Conservation (phyloP, 1,139 yeast species). For the Hyphopichia khmerensis region DNA sequence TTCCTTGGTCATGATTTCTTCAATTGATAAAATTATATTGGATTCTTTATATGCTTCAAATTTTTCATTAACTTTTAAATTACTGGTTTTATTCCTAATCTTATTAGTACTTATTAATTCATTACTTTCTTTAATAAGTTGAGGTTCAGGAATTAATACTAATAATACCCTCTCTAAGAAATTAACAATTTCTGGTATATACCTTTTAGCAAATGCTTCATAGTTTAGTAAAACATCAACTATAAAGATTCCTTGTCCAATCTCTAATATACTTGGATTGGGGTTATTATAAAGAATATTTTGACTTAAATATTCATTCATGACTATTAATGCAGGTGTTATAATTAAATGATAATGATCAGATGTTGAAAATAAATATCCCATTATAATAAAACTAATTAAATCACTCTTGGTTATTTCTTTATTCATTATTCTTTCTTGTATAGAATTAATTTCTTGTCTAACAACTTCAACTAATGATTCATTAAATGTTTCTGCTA, state of each 20-base stretch:
- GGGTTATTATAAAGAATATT: conserved; percentile 16
- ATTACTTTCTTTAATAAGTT: conserved; percentile 10
- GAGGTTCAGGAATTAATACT: conserved; percentile 45
- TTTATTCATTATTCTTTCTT: conserved; percentile 39
- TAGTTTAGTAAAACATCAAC: conserved; percentile 65
- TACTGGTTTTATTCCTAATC: conserved; percentile 3
- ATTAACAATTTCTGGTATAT: conserved; percentile 71
- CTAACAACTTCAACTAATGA: conserved; percentile 52
- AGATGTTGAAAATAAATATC: conserved; percentile 83
- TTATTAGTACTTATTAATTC: conserved; percentile 5
- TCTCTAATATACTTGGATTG: conserved; percentile 39
- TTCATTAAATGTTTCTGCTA: conserved; percentile 68
- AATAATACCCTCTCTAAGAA: conserved; percentile 57
- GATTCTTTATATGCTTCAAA: conserved; percentile 6
- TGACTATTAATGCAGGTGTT: conserved; percentile 75
- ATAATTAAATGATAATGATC: conserved; percentile 92
- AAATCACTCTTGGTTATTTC: conserved; percentile 53
- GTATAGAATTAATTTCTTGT: conserved; percentile 41
- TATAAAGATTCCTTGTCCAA: conserved; percentile 54
- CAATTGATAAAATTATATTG: conserved; percentile 3
- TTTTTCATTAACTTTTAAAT: conserved; percentile 18
- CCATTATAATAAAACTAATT: conserved; percentile 67
- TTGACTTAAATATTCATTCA: conserved; percentile 61
- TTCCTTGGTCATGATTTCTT: conserved; percentile 4
- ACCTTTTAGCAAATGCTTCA: conserved; percentile 78